These are phyloP conservation scores for Paraglomus occultum DNA, from an alignment of 192 early-diverging fungal genomes.

Conservation along the genomic window DNA sequence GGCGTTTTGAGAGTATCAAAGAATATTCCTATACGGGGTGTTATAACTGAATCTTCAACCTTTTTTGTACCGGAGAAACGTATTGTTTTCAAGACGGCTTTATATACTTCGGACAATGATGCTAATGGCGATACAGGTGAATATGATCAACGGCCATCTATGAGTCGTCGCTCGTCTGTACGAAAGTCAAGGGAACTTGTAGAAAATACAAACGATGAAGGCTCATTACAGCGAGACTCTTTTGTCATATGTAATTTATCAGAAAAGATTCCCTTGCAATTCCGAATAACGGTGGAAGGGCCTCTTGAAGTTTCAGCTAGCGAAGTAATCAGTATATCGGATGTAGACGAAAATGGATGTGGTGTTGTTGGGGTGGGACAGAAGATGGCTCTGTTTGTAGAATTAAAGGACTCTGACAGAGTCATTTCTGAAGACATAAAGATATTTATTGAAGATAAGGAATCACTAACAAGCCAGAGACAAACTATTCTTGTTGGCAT, in stretches of 20 bases:
- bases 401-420: conserved; percentile 58
- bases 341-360: conserved; percentile 55
- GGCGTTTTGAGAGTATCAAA: conserved; percentile 49
- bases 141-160: conserved; percentile 7
- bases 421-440: conserved; percentile 78
- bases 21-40: conserved; percentile 63
- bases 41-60: conserved; percentile 63
- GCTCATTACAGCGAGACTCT: conserved; percentile 37
- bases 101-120: conserved; percentile 58
- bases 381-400: conserved; percentile 54
- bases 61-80: conserved; percentile 66
- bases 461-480: conserved; percentile 57
- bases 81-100: conserved; percentile 64
- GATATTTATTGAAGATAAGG: conserved; percentile 65
- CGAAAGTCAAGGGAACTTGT: conserved; percentile 15
- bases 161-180: not conserved
- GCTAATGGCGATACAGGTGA: conserved; percentile 40
- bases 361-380: conserved; percentile 61
- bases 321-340: conserved; percentile 58
- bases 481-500: conserved; percentile 65
- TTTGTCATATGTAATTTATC: conserved; percentile 68
- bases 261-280: conserved; percentile 56
- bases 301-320: conserved; percentile 70
- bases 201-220: conserved; percentile 25
- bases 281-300: conserved; percentile 68